Evolutionary conservation across 306 rosid genomes (phyloP), one percentile per base, ranked within the genome.

Genomic region (Sphenostylis stenocarpa): DNA sequence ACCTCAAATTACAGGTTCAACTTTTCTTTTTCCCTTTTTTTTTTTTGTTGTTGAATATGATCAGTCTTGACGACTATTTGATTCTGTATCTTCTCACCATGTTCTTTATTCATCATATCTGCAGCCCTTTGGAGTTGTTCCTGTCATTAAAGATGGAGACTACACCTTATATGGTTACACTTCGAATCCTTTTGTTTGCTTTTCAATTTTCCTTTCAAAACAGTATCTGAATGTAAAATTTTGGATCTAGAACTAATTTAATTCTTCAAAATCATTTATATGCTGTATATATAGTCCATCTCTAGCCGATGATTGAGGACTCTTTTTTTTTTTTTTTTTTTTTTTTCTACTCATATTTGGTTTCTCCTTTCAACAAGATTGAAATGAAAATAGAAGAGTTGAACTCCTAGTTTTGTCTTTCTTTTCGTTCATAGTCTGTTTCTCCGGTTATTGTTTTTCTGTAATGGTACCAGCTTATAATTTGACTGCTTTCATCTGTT

Each of bases 141-240:
- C 86, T 45, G 83, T 87, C n/a, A 79, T 84, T 41, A 21, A 76
- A 79, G 90, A 87, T 79, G 86, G 88, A 47, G 86, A 87, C 10
- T 87, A 81, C 49, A 76, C 39, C 24, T 74, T 87, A 60, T 81
- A 44, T 51, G 87, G 90, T 86, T 65, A 69, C 14, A 13, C 23
- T 17, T 44, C 11, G 0, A 19, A n/a, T 14, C 20, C 0, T 13
- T 19, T 8, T 3, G 21, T 14, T 19, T 39, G 2, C 47, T 41
- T 41, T 0, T 11, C 1, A 16, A 4, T 33, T 33, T 33, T 33
- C 38, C 38, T 33, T 33, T 33, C 38, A 33, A 6, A 33, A 33
- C 38, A 33, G 4, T 5, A 33, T 33, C 3, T 29, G 33, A 1
- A 0, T 29, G 2, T 29, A 1, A 29, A 2, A 1, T 29, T 29